A percentile compares a stretch with the other conserved stretches of the same genome.
phyloP scores from a whole-genome alignment of 768 basidiomycete genomes.

The Termitomyces sp. region DNA sequence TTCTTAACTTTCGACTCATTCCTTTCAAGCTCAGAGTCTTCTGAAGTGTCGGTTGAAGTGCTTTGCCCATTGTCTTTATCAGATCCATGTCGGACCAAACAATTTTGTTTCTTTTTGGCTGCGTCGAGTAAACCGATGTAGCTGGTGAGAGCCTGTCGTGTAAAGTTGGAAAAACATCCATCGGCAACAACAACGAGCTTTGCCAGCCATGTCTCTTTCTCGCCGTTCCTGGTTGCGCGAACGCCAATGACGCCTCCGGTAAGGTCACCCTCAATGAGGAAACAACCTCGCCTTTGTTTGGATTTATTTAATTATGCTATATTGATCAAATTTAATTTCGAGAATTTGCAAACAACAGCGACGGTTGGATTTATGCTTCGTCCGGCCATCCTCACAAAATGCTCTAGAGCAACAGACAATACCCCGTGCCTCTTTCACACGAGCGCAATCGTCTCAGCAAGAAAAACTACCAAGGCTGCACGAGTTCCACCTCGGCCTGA shows the following conservation, averaged over 20 bases:
- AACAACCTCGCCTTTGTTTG: too few species aligned
- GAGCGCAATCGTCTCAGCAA: neutral
- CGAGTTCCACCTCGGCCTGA: neutral
- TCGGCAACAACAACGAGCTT: slow-evolving; percentile 87
- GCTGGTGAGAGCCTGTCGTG: too few species aligned
- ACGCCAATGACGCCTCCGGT: slow-evolving; percentile 63
- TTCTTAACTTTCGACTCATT: too few species aligned
- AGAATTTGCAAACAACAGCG: too few species aligned
- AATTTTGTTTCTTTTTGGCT: too few species aligned
- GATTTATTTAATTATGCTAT: too few species aligned
- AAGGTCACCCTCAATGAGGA: slow-evolving; percentile 53
- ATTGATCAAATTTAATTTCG: too few species aligned
- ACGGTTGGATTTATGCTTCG: slow-evolving; percentile 5
- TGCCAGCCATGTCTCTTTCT: slow-evolving; percentile 57
- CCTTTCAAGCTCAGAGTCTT: too few species aligned
- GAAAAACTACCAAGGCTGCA: neutral
- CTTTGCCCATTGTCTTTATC: too few species aligned
- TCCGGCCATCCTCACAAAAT: slow-evolving; percentile 5
- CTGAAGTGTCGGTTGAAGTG: too few species aligned
- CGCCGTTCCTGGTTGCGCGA: slow-evolving; percentile 43
- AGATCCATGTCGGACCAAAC: too few species aligned
- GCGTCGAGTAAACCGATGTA: too few species aligned
- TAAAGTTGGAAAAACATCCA: slow-evolving; percentile 94
- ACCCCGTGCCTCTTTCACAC: slow-evolving; percentile 1
- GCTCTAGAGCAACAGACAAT: neutral